Percentiles rank a stretch among this genome's conserved stretches.
phyloP scores from a whole-genome alignment of 768 basidiomycete genomes.

The Mycena haematopus region DNA sequence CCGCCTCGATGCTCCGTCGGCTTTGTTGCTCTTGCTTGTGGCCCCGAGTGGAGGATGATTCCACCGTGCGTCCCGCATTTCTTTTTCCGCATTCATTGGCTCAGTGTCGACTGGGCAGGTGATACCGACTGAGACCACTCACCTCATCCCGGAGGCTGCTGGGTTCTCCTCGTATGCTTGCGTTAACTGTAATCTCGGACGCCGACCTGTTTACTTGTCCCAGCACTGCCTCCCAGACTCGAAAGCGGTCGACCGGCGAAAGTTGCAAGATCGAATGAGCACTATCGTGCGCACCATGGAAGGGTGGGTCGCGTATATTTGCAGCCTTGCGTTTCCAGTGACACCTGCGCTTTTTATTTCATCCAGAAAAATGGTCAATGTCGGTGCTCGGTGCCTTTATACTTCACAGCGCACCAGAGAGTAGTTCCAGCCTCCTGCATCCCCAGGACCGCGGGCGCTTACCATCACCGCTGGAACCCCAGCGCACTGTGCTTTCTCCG shows the following conservation, averaged over 20 bases:
- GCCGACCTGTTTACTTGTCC: not conserved
- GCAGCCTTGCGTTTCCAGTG: not conserved
- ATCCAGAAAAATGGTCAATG: constrained; percentile 75
- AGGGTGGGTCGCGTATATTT: constrained; percentile 48
- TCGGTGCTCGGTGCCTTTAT: constrained; percentile 70
- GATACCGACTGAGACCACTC: constrained; percentile 12
- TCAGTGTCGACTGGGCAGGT: not conserved
- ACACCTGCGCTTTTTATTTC: constrained; percentile 1
- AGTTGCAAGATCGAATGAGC: constrained; percentile 58
- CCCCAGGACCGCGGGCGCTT: not conserved
- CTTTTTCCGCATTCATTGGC: not conserved
- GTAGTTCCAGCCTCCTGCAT: not conserved
- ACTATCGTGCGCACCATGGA: constrained; percentile 67
- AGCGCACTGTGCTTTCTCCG: not conserved
- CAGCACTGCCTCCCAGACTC: constrained; percentile 3
- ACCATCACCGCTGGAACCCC: not conserved
- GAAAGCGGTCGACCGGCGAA: constrained; percentile 49
- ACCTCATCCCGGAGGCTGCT: not conserved
- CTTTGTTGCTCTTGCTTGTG: constrained; percentile 3
- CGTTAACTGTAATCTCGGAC: not conserved
- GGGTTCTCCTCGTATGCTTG: constrained; percentile 4
- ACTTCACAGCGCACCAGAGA: constrained; percentile 44
- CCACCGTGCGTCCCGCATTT: constrained; percentile 5
- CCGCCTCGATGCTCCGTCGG: constrained; percentile 2
- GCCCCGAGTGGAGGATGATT: constrained; percentile 5